phyloP scores from a whole-genome alignment of 331 rosid genomes.

The Erythrophleum ivorense region DNA sequence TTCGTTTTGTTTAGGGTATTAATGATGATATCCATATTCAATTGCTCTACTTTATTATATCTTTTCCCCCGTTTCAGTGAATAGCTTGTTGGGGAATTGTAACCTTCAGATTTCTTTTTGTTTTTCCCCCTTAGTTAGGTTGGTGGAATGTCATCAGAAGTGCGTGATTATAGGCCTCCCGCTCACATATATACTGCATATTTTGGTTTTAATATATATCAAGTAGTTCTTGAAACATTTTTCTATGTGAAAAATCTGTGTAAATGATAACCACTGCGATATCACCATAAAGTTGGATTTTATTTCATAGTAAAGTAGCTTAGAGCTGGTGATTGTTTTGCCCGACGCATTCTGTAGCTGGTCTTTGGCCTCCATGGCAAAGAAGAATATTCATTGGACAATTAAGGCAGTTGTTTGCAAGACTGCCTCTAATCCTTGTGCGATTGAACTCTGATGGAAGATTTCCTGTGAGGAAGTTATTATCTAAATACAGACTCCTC shows the following conservation, averaged over 20 bases:
- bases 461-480: slow-evolving; percentile 50
- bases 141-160: slow-evolving; percentile 37
- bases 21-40: slow-evolving; percentile 16
- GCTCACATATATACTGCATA: background rate
- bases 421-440: slow-evolving; percentile 37
- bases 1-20: slow-evolving; percentile 23
- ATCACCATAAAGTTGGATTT: slow-evolving; percentile 25
- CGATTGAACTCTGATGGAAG: slow-evolving; percentile 44
- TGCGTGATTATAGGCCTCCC: slow-evolving; percentile 19
- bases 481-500: slow-evolving; percentile 46
- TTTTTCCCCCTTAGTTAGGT: slow-evolving; percentile 14
- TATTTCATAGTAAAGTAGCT: background rate
- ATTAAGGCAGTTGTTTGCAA: slow-evolving; percentile 57
- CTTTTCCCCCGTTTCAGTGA: slow-evolving; percentile 8
- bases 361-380: slow-evolving; percentile 51
- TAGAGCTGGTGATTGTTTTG: background rate
- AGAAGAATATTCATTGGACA: slow-evolving; percentile 44
- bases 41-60: background rate
- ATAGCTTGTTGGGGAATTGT: slow-evolving; percentile 30
- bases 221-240: slow-evolving; percentile 11
- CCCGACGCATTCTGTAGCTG: slow-evolving; percentile 42
- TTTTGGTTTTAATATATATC: background rate
- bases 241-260: slow-evolving; percentile 13
- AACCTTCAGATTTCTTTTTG: slow-evolving; percentile 34
- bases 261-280: slow-evolving; percentile 5